Evolutionary conservation across 345 rosid genomes (phyloP).

Genomic region (Angophora floribunda): DNA sequence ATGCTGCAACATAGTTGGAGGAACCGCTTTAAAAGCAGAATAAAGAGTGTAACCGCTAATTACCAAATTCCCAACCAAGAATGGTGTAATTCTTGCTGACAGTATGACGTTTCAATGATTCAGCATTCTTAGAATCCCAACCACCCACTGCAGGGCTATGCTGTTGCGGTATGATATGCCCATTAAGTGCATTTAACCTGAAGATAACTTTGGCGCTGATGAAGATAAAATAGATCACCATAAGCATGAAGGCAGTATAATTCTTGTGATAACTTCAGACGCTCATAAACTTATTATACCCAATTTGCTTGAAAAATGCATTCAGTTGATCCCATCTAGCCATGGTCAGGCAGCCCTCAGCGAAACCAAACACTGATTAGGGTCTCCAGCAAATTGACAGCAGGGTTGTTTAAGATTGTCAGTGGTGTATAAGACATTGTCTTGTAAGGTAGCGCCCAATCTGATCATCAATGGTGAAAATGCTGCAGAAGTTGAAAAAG

Average conservation of each 20-base stretch:
- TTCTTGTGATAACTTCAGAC: no score
- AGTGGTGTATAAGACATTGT: conserved; percentile 49
- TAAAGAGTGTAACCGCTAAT: not conserved
- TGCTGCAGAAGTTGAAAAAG: conserved; percentile 13
- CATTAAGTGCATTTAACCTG: conserved; percentile 65
- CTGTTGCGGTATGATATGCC: conserved; percentile 13
- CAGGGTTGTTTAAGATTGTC: conserved; percentile 22
- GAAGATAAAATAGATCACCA: not conserved
- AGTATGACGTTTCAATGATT: conserved; percentile 34
- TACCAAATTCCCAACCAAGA: conserved; percentile 82
- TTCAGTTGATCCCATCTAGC: conserved; percentile 62
- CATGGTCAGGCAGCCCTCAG: conserved; percentile 55
- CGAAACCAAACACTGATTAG: conserved; percentile 53
- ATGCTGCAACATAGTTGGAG: not conserved
- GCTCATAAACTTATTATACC: conserved; percentile 8
- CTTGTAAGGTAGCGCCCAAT: conserved; percentile 59
- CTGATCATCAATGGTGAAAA: conserved; percentile 66
- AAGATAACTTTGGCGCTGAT: conserved; percentile 61
- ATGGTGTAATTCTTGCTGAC: conserved; percentile 36
- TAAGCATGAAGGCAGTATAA: not conserved
- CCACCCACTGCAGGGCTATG: conserved; percentile 42
- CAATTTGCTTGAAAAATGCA: conserved; percentile 40
- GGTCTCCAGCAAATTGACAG: conserved; percentile 29
- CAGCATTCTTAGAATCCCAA: no score
- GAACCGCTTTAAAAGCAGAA: not conserved